phyloP scores from a whole-genome alignment of 495 filamentous ascomycete species.

The Hamigera avellanea region DNA sequence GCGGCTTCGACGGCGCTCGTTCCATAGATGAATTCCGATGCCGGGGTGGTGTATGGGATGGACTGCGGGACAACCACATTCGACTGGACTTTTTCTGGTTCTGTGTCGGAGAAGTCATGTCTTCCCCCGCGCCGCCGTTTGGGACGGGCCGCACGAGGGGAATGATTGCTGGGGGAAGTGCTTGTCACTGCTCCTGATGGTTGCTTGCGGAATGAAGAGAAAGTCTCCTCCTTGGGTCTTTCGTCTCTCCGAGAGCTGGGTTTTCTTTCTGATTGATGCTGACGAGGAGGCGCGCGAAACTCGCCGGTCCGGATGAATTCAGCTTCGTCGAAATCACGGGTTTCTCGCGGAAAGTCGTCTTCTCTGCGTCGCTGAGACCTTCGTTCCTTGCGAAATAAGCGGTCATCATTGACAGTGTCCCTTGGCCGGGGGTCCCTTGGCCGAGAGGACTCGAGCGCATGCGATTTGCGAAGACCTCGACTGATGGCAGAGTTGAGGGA shows the following conservation, averaged over 20 bases:
- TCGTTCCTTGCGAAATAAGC: neutral
- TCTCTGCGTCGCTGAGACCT: neutral
- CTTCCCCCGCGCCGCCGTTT: neutral
- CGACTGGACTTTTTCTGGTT: slow-evolving; percentile 28
- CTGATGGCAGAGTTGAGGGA: slow-evolving; percentile 47
- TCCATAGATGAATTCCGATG: slow-evolving; percentile 88
- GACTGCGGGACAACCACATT: slow-evolving; percentile 37
- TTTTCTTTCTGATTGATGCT: slow-evolving; percentile 10
- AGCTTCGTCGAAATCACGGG: slow-evolving; percentile 16
- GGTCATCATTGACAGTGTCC: neutral
- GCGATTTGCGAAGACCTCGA: slow-evolving; percentile 36
- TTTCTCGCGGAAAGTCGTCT: neutral
- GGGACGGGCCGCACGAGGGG: neutral
- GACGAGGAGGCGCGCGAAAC: slow-evolving; percentile 17
- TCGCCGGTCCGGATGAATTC: slow-evolving; percentile 25
- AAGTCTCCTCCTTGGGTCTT: slow-evolving; percentile 1
- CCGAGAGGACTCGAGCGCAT: slow-evolving; percentile 6
- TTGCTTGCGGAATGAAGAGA: neutral
- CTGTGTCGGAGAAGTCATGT: slow-evolving; percentile 15
- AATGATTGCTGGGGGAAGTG: neutral
- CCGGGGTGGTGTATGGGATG: slow-evolving; percentile 71
- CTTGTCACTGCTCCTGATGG: neutral
- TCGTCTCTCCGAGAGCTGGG: slow-evolving; percentile 1
- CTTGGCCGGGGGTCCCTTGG: neutral
- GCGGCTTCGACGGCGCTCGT: slow-evolving; percentile 72